A percentile compares a stretch with the other conserved stretches of the same genome.
These are phyloP conservation scores for Ehretia macrophylla DNA, from an alignment of 257 asterid species.

Conservation along the genomic window DNA sequence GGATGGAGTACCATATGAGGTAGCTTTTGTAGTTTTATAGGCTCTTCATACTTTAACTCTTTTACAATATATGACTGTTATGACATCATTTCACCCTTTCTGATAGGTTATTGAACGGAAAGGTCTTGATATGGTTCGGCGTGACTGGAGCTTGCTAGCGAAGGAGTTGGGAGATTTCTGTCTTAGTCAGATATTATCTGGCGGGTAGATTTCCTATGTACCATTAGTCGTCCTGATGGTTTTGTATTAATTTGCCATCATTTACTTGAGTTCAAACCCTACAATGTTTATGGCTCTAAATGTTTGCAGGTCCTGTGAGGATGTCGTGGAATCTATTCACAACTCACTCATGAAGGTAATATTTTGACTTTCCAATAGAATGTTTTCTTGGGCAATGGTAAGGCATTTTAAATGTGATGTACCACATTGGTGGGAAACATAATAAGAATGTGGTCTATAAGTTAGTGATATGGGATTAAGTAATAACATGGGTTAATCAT, in stretches of 20 bases:
- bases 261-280: conserved; percentile 11
- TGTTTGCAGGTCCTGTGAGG: conserved; percentile 82
- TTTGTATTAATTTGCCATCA: not conserved
- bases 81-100: not conserved
- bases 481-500: no score
- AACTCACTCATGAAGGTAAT: conserved; percentile 75
- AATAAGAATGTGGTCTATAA: not conserved
- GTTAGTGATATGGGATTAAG: no score
- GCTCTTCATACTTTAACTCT: conserved; percentile 3
- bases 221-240: not conserved
- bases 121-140: conserved; percentile 99
- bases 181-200: conserved; percentile 83
- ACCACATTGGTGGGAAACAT: not conserved
- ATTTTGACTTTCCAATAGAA: conserved; percentile 7
- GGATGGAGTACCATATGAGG: conserved; percentile 77
- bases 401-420: not conserved
- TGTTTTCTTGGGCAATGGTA: no score
- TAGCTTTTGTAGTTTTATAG: conserved; percentile 27
- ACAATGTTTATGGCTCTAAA: conserved; percentile 9
- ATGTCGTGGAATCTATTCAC: conserved; percentile 88
- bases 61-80: not conserved
- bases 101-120: conserved; percentile 79
- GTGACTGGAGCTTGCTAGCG: conserved; percentile 99
- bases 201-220: conserved; percentile 47
- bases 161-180: conserved; percentile 96